Conservation (phyloP, 139 green algal genomes). For the Chlorella vulgaris region DNA sequence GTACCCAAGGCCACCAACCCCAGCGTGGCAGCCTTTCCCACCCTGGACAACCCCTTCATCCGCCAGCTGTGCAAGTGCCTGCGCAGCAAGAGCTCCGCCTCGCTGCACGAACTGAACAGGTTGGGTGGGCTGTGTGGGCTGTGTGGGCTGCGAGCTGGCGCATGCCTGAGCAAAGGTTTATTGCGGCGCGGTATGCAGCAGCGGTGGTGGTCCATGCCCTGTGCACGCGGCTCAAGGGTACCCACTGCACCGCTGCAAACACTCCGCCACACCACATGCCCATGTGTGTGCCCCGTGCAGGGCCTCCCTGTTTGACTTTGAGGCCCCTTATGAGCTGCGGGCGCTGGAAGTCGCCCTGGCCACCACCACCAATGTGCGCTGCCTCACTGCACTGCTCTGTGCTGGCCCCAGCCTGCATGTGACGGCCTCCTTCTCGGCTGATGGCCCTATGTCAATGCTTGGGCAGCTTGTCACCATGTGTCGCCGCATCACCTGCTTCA, state of each 20-base stretch:
- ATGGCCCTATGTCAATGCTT: too few species aligned
- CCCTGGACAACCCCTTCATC: conserved; percentile 37
- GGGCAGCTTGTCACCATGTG: too few species aligned
- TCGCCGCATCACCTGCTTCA: too few species aligned
- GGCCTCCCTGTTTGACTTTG: conserved; percentile 1
- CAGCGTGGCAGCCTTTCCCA: conserved; percentile 17
- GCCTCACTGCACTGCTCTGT: too few species aligned
- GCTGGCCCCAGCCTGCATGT: too few species aligned
- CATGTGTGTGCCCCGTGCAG: background rate
- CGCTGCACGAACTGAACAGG: conserved; percentile 24
- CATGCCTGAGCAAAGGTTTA: background rate
- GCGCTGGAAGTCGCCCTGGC: conserved; percentile 49
- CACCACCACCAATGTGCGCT: background rate
- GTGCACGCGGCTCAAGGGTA: too few species aligned
- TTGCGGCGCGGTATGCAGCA: background rate
- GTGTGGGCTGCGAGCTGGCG: background rate
- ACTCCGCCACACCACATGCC: too few species aligned
- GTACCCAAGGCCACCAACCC: conserved; percentile 20
- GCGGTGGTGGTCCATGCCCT: background rate
- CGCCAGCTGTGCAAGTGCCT: conserved; percentile 40
- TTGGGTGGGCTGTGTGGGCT: background rate
- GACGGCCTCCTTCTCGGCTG: too few species aligned
- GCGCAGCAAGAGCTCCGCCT: conserved; percentile 13
- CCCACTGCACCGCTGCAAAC: too few species aligned
- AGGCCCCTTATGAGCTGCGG: conserved; percentile 53